Evolutionary conservation across 2,329 filamentous ascomycete species (phyloP), one percentile per base, ranked within the genome.

Genomic region (Ascosphaera aggregata): DNA sequence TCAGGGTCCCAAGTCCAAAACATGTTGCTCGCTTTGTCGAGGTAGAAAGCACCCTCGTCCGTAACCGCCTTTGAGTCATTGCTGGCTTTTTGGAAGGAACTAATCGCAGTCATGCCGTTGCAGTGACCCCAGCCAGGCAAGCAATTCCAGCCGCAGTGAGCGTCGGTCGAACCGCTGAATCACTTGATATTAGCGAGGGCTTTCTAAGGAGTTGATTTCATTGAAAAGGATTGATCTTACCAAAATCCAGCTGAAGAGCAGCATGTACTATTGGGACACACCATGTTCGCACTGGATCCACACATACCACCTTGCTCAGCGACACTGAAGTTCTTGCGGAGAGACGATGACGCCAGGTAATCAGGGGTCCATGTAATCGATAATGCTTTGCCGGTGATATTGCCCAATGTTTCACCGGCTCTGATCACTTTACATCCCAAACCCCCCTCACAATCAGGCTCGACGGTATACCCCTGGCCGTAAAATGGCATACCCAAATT

Each of bases 1-100:
- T 66, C 61, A 0, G 72, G 77, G 43, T 84, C 79, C 61, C 73
- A 82, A 0, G 74, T 74, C 78, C 78, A 84, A 66, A 77, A 84
- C 19, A 75, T 51, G 40, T 65, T 56, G 45, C 69, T 61, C 3
- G 57, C 45, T 0, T 51, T 42, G 48, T 84, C 78, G 63, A 69
- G 78, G 54, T 70, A 81, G 51, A 75, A 80, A 50, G 73, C 67
- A 0, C 76, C 78, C 2, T 63, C 53, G 44, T 81, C 77, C 20
- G 70, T 71, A 36, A 51, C 50, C 1, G 72, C 73, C 8, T 64
- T 44, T 11, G 5, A 7, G 22, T 27, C 22, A 0, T 54, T 47
- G 38, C 61, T 50, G 0, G 78, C 76, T 11, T 59, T 62, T n/a
- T 58, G 52, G 49, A 77, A 81, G 0, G 73, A 78, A 2, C 51